A percentile compares a stretch with the other conserved stretches of the same genome.
Conservation (phyloP, 495 filamentous ascomycete genomes). For the Daldinia caldariorum region DNA sequence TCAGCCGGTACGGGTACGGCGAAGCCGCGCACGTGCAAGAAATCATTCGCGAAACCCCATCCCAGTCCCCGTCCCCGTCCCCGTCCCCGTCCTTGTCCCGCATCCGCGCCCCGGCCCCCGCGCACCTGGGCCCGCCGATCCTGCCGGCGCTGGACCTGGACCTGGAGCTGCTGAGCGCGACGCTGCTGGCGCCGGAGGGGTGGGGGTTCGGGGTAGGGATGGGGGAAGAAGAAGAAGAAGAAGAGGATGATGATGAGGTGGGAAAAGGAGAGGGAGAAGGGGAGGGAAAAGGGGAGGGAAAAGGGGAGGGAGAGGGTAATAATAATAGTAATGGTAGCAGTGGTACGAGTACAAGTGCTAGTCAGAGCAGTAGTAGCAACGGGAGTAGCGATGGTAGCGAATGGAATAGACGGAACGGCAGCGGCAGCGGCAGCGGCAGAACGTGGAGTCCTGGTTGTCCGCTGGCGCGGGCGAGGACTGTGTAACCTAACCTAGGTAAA, state of each 20-base stretch:
- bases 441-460: neutral
- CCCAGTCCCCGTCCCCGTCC: too few relatives aligned
- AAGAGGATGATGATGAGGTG: neutral
- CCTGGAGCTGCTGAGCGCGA: slow-evolving; percentile 29
- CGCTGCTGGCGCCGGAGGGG: slow-evolving; percentile 33
- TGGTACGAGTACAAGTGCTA: too few relatives aligned
- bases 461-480: slow-evolving; percentile 27
- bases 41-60: too few relatives aligned
- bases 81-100: neutral
- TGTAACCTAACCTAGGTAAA: slow-evolving; percentile 2
- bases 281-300: neutral
- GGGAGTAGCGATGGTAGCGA: too few relatives aligned
- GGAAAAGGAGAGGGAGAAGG: neutral
- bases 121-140: slow-evolving; percentile 34
- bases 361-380: too few relatives aligned
- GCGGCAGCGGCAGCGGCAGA: too few relatives aligned
- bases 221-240: neutral
- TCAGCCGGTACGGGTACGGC: too few relatives aligned
- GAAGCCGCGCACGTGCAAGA: too few relatives aligned
- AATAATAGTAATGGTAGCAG: too few relatives aligned
- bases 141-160: slow-evolving; percentile 28
- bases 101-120: slow-evolving; percentile 10
- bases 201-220: slow-evolving; percentile 10
- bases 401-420: too few relatives aligned
- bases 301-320: neutral